A percentile compares a stretch with the other conserved stretches of the same genome.
These are phyloP conservation scores for Xerocomellus dryophilus DNA, from an alignment of 768 basidiomycete species.

Conservation along the genomic window DNA sequence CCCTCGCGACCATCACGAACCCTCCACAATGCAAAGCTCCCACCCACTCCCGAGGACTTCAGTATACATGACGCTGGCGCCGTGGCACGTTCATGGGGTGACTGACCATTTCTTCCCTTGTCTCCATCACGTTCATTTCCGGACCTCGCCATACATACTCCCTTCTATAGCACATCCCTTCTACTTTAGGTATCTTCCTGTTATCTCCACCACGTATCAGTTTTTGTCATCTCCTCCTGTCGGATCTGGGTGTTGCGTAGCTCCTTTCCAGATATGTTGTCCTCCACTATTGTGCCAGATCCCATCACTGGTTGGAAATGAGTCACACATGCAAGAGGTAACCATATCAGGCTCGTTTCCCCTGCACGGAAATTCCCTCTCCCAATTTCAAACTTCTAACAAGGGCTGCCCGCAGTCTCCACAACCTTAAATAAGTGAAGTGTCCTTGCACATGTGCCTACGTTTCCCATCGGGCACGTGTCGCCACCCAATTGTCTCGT, in stretches of 20 bases:
- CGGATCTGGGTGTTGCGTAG: constrained; percentile 31
- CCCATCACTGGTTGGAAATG: constrained; percentile 12
- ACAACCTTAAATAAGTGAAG: constrained; percentile 17
- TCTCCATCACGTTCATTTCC: constrained; percentile 32
- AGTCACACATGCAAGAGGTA: constrained; percentile 12
- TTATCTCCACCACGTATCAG: constrained; percentile 35
- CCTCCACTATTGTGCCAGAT: constrained; percentile 23
- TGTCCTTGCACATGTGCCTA: constrained; percentile 6
- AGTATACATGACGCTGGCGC: constrained; percentile 31
- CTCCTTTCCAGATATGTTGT: constrained; percentile 28
- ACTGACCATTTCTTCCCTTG: constrained; percentile 21
- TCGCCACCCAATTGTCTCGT: constrained; percentile 11
- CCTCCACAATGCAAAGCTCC: constrained; percentile 8
- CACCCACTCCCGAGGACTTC: constrained; percentile 26
- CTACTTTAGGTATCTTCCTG: constrained; percentile 25
- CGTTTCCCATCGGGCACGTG: constrained; percentile 10
- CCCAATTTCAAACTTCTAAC: constrained; percentile 23
- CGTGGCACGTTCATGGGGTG: constrained; percentile 35
- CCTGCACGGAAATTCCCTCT: constrained; percentile 16
- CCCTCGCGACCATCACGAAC: constrained; percentile 9
- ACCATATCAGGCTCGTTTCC: constrained; percentile 8
- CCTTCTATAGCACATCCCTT: constrained; percentile 18
- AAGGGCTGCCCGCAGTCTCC: constrained; percentile 6
- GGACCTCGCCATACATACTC: constrained; percentile 21
- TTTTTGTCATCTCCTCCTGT: constrained; percentile 20